Conservation (phyloP, 192 early-diverging fungal species). For the Backusella tarrabulga region DNA sequence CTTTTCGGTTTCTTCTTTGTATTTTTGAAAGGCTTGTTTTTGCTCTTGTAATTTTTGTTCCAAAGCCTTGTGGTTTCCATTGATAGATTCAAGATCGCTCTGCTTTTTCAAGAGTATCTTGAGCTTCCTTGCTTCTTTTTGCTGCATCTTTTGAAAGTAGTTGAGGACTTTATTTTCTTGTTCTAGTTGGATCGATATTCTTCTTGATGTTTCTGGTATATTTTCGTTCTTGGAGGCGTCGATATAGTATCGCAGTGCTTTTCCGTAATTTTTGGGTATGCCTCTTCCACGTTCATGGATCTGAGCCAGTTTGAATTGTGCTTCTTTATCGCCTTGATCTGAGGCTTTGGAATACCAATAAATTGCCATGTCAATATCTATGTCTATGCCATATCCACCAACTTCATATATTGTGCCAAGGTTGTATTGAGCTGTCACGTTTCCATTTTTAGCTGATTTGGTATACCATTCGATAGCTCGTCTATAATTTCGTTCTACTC, state of each 20-base stretch:
- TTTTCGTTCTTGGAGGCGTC: neutral
- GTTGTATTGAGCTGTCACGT: neutral
- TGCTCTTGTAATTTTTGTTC: conserved; percentile 1
- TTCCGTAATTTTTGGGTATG: neutral
- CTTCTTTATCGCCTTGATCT: neutral
- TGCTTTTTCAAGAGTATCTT: neutral
- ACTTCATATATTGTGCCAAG: neutral
- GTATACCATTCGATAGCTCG: neutral
- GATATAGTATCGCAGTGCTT: neutral
- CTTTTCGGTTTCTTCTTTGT: neutral
- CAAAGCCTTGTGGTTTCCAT: neutral
- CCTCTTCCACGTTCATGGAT: neutral
- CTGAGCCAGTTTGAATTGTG: neutral
- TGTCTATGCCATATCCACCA: neutral
- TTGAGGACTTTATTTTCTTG: neutral
- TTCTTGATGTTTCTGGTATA: neutral
- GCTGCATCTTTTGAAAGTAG: conserved; percentile 3
- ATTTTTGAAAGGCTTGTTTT: neutral
- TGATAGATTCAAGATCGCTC: neutral
- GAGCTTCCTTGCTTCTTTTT: neutral
- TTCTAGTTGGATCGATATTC: neutral
- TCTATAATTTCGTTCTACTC: neutral
- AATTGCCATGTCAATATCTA: neutral
- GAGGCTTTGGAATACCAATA: neutral
- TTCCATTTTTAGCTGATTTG: neutral